Evolutionary conservation across 371 early-diverging fungal species (phyloP).

Genomic region (Choanephora cucurbitarum): DNA sequence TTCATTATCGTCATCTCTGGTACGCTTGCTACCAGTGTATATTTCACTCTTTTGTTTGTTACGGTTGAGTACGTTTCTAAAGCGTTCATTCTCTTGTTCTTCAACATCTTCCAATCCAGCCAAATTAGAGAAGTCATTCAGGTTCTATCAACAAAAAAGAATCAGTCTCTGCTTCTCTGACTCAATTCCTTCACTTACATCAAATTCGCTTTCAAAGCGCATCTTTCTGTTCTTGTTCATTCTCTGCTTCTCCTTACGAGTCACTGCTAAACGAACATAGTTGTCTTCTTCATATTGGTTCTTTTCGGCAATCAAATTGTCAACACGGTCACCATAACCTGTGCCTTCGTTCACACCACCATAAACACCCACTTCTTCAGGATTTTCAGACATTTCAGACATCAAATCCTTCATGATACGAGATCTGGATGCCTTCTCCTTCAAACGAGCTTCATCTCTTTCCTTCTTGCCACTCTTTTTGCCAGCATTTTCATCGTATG

Average conservation of each 20-base stretch:
- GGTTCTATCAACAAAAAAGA: slow-evolving; percentile 38
- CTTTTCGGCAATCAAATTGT: slow-evolving; percentile 65
- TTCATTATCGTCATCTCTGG: slow-evolving; percentile 16
- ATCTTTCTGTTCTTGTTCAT: slow-evolving; percentile 60
- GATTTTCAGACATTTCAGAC: slow-evolving; percentile 83
- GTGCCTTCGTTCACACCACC: slow-evolving; percentile 67
- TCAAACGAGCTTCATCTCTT: slow-evolving; percentile 63
- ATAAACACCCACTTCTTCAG: slow-evolving; percentile 78
- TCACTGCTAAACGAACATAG: slow-evolving; percentile 78
- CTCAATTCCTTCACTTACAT: slow-evolving; percentile 43
- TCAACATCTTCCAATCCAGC: slow-evolving; percentile 60
- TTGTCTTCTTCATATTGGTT: slow-evolving; percentile 88
- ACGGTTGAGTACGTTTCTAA: slow-evolving; percentile 54
- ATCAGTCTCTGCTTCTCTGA: background rate
- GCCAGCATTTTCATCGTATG: slow-evolving; percentile 72
- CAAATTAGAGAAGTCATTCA: slow-evolving; percentile 74
- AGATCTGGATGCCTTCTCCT: slow-evolving; percentile 79
- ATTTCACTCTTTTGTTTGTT: slow-evolving; percentile 38
- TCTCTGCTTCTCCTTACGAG: slow-evolving; percentile 76
- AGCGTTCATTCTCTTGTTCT: slow-evolving; percentile 53
- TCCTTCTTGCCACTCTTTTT: slow-evolving; percentile 56
- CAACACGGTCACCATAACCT: slow-evolving; percentile 54
- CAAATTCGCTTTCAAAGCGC: slow-evolving; percentile 86
- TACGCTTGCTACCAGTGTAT: slow-evolving; percentile 16
- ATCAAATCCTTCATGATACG: slow-evolving; percentile 87